Base-by-base conservation (phyloP, 2,329 filamentous ascomycete genomes). In the Aspergillus chevalieri region DNA sequence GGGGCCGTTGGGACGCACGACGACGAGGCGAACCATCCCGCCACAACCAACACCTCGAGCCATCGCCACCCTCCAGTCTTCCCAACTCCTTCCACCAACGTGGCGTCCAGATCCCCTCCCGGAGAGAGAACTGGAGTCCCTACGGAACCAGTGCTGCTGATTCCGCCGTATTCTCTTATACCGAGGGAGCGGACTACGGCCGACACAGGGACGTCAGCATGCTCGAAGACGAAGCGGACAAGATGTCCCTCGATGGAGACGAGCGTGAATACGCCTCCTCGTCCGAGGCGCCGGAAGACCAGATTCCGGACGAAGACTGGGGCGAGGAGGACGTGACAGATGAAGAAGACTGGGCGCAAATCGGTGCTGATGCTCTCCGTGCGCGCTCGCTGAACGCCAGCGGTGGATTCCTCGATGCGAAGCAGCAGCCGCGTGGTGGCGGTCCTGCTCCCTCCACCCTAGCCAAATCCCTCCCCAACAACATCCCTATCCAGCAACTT, bases 1-100 rank as follows among this genome's bases (percentile, higher is more conserved):
- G 92, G 92, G 93, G 93, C 52, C 84, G 90, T 57, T 98, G 92
- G 92, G 87, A 94, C 69, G 93, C 91, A 53, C 84, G 84, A 65
- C 79, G 82, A 66, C 83, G 83, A 60, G 87, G 85, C 48, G 81
- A 87, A 53, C 74, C 79, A 41, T 53, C 63, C 48, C 60, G 59
- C 28, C 59, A 65, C 52, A 53, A 59, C 28, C 60, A 65, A 50
- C 51, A 57, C 42, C 44, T 61, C 55, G 56, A 63, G 47, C 53
- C 69, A 38, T 79, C 77, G 48, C 76, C 78, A 28, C 75, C 77
- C 6, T 74, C 75, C 19, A 82, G 79, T 54, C 64, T 78, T 36
- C 68, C 71, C 9, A 72, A 66, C 41, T 73, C 70, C 1, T 74
- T 73, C 57, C 63, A 66, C 50, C 65, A 74, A 26, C 66, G 67